Percentiles rank a stretch among this genome's conserved stretches.
phyloP scores from a whole-genome alignment of 2,329 filamentous ascomycete species.

The Penicillium nordicum region DNA sequence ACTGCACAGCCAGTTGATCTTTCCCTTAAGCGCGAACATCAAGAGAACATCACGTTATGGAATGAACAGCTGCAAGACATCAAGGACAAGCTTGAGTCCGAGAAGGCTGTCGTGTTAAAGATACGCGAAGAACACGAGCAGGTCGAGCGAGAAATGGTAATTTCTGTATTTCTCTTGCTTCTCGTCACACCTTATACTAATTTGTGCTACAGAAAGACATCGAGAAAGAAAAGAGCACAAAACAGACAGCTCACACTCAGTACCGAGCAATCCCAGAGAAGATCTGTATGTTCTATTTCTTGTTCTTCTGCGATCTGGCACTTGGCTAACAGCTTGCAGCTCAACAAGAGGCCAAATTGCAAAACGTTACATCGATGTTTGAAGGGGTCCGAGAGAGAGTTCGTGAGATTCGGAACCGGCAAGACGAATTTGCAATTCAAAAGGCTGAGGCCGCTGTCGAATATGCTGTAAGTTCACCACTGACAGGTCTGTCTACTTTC shows the following conservation, averaged over 20 bases:
- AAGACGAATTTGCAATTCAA: conserved; percentile 55
- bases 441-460: conserved; percentile 56
- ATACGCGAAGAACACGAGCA: conserved; percentile 23
- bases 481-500: not conserved
- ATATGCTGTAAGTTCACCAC: conserved; percentile 49
- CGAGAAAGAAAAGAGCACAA: conserved; percentile 59
- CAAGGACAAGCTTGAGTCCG: conserved; percentile 26
- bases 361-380: conserved; percentile 40
- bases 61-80: conserved; percentile 41
- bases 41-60: conserved; percentile 47
- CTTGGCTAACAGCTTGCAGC: conserved; percentile 34
- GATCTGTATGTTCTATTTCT: conserved; percentile 56
- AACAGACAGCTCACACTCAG: conserved; percentile 63
- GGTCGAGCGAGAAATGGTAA: conserved; percentile 44
- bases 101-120: conserved; percentile 26
- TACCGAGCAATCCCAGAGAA: conserved; percentile 68
- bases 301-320: not conserved
- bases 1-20: conserved; percentile 71
- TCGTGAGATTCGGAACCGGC: conserved; percentile 50
- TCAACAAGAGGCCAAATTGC: conserved; percentile 47
- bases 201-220: conserved; percentile 25
- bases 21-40: conserved; percentile 56
- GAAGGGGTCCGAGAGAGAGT: conserved; percentile 48
- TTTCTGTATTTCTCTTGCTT: conserved; percentile 2
- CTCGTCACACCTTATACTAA: conserved; percentile 9